Evolutionary conservation across 163 green algal genomes (phyloP).

Genomic region (Scenedesmus sp.): DNA sequence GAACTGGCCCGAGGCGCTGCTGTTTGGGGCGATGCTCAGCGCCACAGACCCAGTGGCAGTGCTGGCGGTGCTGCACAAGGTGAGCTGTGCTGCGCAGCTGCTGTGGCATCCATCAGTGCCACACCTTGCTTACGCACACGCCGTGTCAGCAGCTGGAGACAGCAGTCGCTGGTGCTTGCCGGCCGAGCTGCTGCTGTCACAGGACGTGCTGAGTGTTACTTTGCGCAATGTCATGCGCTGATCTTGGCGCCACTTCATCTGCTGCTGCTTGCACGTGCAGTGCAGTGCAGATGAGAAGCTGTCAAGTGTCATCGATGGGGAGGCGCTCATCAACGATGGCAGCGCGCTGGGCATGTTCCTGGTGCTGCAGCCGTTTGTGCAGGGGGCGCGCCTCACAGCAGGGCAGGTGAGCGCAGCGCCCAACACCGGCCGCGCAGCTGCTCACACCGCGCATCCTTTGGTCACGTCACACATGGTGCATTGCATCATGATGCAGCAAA

Average conservation of each 20-base stretch:
- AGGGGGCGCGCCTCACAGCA: not conserved
- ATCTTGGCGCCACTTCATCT: too few relatives aligned
- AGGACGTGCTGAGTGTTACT: too few relatives aligned
- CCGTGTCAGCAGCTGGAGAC: too few relatives aligned
- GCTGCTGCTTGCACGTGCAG: constrained; percentile 17
- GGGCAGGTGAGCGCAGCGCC: not conserved
- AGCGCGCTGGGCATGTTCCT: constrained; percentile 83
- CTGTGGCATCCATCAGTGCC: too few relatives aligned
- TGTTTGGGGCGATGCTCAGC: constrained; percentile 68
- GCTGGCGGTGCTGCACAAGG: constrained; percentile 54
- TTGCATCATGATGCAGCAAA: too few relatives aligned
- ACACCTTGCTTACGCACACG: too few relatives aligned
- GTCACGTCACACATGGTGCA: too few relatives aligned
- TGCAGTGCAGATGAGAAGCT: constrained; percentile 61
- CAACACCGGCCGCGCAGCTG: too few relatives aligned
- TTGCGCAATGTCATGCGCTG: too few relatives aligned
- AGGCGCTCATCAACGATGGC: constrained; percentile 88
- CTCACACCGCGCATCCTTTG: too few relatives aligned
- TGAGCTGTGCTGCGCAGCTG: not conserved
- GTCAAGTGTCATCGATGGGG: constrained; percentile 72
- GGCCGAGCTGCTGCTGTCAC: not conserved
- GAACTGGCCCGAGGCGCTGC: constrained; percentile 59
- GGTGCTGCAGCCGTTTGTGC: constrained; percentile 63
- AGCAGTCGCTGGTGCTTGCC: too few relatives aligned
- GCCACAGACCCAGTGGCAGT: constrained; percentile 79